Base-by-base conservation (phyloP, 192 early-diverging fungal genomes). In the Podila horticola region DNA sequence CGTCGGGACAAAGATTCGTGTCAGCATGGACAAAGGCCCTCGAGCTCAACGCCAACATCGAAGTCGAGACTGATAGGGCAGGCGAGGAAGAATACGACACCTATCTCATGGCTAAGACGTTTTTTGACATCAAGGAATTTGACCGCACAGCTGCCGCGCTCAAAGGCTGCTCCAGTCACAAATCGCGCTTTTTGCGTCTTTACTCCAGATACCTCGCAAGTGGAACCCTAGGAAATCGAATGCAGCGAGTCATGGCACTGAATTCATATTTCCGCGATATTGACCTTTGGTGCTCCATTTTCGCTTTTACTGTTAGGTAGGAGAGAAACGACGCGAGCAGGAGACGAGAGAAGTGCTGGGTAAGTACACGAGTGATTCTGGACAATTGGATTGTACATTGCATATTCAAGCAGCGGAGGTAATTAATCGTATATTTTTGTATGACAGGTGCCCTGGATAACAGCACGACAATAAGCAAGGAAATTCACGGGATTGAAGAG, bases 141-240 rank as follows among this genome's bases (percentile, higher is more conserved):
- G 92, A 93, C 73, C 86, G 90, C 8, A 90, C 87, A 26, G 83
- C 88, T 1, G 84, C 72, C 69, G 51, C 84, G 0, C 76, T 95
- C 19, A 73, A 88, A 52, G 82, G 75, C 49, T 89, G 87, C 50
- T 62, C 24, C 0, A 84, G 88, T 28, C 75, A 85, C 12, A 86
- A 88, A 52, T 87, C 90, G 4, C 66, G 82, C 59, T 98, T 97
- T 83, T 79, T 97, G n/a, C 82, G 90, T 70, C 77, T 95, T 20
- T 98, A 98, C 74, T 81, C 94, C 15, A 89, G 83, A 74, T 96
- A 89, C 74, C 81, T 97, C 64, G 91, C 88, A 86, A 75, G 86
- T 49, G 15, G 2, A 45, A 15, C 13, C 0, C 41, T 45, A 15
- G 41, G 41, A 45, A 45, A 13, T 36, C 1, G 41, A 45, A 45